Evolutionary conservation across 805 yeast species (phyloP).

Genomic region (Yamadazyma laniorum): DNA sequence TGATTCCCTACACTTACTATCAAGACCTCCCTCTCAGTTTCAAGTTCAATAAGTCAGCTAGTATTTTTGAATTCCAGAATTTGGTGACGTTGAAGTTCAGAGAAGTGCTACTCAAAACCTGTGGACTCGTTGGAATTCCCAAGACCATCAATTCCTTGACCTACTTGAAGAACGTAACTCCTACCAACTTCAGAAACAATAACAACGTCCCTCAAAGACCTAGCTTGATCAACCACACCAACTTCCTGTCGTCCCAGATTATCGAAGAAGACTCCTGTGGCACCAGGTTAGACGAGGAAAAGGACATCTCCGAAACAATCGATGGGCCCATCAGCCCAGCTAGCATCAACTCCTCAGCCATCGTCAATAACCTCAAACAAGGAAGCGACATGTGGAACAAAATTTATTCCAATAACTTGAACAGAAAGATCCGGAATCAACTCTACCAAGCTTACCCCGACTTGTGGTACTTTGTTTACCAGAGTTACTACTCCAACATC

Average conservation of each 20-base stretch:
- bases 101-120: conserved; percentile 74
- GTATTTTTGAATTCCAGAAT: conserved; percentile 34
- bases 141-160: conserved; percentile 78
- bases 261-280: conserved; percentile 41
- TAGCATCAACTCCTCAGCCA: conserved; percentile 27
- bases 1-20: conserved; percentile 38
- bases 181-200: conserved; percentile 36
- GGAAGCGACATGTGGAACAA: conserved; percentile 71
- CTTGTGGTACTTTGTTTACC: conserved; percentile 68
- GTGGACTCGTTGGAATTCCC: conserved; percentile 83
- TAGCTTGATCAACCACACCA: conserved; percentile 28
- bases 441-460: conserved; percentile 80
- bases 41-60: conserved; percentile 32
- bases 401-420: conserved; percentile 69
- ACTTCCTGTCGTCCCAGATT: conserved; percentile 35
- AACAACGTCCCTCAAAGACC: conserved; percentile 26
- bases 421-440: conserved; percentile 63
- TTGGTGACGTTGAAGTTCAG: conserved; percentile 54
- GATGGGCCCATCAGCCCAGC: conserved; percentile 40
- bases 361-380: conserved; percentile 33
- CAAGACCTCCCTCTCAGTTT: conserved; percentile 37
- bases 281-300: conserved; percentile 25
- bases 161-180: conserved; percentile 63
- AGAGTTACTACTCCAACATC: conserved; percentile 75
- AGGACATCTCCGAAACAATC: conserved; percentile 30